Percentiles rank a stretch among this genome's conserved stretches.
Evolutionary conservation across 75 land plant species (phyloP).

Genomic region (Pinus taeda): DNA sequence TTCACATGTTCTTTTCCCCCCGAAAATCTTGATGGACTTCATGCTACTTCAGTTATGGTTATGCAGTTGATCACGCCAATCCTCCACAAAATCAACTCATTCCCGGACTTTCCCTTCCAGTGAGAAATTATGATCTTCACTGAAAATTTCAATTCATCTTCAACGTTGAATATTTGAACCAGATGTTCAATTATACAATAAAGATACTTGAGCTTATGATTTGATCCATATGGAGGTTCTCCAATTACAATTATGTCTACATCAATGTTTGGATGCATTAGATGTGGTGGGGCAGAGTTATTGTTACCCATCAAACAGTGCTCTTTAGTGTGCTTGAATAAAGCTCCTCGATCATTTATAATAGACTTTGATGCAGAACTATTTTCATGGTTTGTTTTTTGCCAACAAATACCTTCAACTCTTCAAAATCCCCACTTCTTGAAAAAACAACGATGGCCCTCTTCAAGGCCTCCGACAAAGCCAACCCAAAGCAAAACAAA

Average conservation of each 20-base stretch:
- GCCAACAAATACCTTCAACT: not conserved
- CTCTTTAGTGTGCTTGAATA: slow-evolving; percentile 2
- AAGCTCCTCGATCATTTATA: not conserved
- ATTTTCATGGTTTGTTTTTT: not conserved
- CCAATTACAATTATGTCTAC: not conserved
- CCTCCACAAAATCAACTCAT: too few species aligned
- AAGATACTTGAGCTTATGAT: not conserved
- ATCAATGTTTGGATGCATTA: slow-evolving; percentile 4
- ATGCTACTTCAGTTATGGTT: too few species aligned
- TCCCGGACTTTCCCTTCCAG: not conserved
- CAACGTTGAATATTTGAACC: not conserved
- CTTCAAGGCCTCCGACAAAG: slow-evolving; percentile 45
- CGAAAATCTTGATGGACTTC: too few species aligned
- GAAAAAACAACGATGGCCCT: slow-evolving; percentile 30
- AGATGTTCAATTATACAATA: not conserved
- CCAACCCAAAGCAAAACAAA: slow-evolving; percentile 55
- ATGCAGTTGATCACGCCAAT: too few species aligned
- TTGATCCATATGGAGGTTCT: slow-evolving; percentile 7
- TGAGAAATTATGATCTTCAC: not conserved
- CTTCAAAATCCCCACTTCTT: slow-evolving; percentile 16
- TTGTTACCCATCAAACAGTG: slow-evolving; percentile 6
- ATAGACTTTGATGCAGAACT: not conserved
- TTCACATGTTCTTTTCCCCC: too few species aligned
- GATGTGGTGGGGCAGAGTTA: not conserved
- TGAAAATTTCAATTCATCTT: not conserved